Percentiles rank a stretch among this genome's conserved stretches.
phyloP scores from a whole-genome alignment of 164 flowering plant species.

The Sedum album region DNA sequence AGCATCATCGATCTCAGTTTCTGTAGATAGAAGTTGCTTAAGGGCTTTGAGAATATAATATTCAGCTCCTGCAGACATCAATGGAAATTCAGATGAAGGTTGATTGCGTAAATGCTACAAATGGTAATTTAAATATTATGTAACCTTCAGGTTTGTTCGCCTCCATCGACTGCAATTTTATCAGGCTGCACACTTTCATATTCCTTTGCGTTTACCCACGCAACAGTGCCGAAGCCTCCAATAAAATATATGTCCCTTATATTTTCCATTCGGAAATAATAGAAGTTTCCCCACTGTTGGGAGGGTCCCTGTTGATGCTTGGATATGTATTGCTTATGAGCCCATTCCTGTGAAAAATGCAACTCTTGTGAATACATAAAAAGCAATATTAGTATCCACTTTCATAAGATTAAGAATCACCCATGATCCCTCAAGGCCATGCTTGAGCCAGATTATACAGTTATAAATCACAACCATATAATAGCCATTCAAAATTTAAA shows the following conservation, averaged over 20 bases:
- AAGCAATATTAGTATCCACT: neutral
- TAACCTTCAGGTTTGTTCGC: slow-evolving; percentile 90
- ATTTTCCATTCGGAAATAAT: slow-evolving; percentile 89
- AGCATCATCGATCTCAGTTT: slow-evolving; percentile 83
- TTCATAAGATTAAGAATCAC: neutral
- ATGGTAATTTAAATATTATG: neutral
- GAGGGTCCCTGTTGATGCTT: too few species aligned
- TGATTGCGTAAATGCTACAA: neutral
- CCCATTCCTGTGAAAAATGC: slow-evolving; percentile 65
- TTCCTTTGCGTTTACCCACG: slow-evolving; percentile 96
- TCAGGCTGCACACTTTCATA: slow-evolving; percentile 80
- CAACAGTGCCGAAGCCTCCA: slow-evolving; percentile 99
- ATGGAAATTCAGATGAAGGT: neutral
- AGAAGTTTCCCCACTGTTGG: slow-evolving; percentile 99
- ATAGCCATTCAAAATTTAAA: too few species aligned
- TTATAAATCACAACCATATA: neutral
- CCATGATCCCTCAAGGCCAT: neutral
- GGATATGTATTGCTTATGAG: slow-evolving; percentile 92
- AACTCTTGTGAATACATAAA: neutral
- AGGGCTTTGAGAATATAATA: slow-evolving; percentile 81
- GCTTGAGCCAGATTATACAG: neutral
- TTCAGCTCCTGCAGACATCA: slow-evolving; percentile 62
- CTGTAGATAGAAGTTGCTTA: slow-evolving; percentile 64
- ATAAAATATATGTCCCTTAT: slow-evolving; percentile 98
- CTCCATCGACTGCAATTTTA: too few species aligned